Evolutionary conservation across 1,284 basidiomycete genomes (phyloP), one percentile per base, ranked within the genome.

Genomic region (Fomitiporia mediterranea): DNA sequence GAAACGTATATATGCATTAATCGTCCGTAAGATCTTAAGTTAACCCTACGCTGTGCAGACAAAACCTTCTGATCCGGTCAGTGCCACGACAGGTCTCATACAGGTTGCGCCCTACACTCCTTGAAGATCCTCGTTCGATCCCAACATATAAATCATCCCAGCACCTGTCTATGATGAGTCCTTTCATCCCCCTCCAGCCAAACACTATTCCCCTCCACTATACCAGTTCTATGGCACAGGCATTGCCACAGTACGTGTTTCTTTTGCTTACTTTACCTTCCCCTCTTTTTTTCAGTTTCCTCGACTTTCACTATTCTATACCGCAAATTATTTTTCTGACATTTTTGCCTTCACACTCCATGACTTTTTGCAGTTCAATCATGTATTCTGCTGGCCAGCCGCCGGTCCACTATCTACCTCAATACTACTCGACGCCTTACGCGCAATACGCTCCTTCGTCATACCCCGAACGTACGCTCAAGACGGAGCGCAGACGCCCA

Each of bases 401-500:
- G 30, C 56, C 53, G 42, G 35, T 54, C 5, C 57, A 59, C 21
- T 55, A 55, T 32, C 37, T 51, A 23, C 53, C 57, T 39, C 57
- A 59, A 47, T 53, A 53, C 30, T 54, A 58, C 39, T 44, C 51
- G n/a, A 39, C 56, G 11, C 28, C 51, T 17, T 58, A 58, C 38
- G 37, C 44, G 28, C 47, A 51, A 39, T 54, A 48, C 39, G 47
- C 43, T 28, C 56, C 56, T 32, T 58, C 52, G 13, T 40, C 48
- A 4, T 55, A 58, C 32, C 57, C 51, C 8, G 51, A 59, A n/a
- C 50, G 56, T 17, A 56, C 55, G 2, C 50, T 56, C 44, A 58
- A 50, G 46, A 34, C 57, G 8, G 57, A 59, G 53, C 64, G 64
- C 51, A 64, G 66, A 50, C 61, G 66, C 28, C 66, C 66, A 34